Conservation (phyloP, 345 rosid genomes). For the Hibiscus tridactylites region DNA sequence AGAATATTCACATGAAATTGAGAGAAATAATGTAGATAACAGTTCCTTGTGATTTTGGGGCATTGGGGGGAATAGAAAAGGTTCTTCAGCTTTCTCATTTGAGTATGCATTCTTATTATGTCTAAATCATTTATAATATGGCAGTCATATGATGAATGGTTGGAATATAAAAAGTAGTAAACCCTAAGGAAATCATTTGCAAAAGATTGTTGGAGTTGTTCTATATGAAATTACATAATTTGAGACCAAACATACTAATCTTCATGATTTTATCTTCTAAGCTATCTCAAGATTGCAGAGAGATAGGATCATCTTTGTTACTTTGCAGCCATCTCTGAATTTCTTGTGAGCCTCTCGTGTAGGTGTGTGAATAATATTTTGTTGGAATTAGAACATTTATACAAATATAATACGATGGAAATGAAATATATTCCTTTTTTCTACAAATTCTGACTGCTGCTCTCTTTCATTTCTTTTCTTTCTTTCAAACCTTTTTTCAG, state of each 20-base stretch:
- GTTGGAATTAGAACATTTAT: too few species aligned
- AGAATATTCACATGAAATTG: not conserved
- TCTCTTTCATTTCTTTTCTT: not conserved
- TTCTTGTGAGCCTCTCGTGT: not conserved
- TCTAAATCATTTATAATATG: not conserved
- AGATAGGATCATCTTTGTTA: not conserved
- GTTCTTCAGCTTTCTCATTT: not conserved
- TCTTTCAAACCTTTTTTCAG: constrained; percentile 23
- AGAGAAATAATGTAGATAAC: not conserved
- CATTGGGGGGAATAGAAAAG: not conserved
- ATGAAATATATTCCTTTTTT: constrained; percentile 15
- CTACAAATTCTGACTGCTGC: constrained; percentile 33
- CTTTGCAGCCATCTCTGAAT: constrained; percentile 8
- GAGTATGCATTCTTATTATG: not conserved
- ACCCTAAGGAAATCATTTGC: not conserved
- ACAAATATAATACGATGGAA: too few species aligned
- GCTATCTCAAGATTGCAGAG: not conserved
- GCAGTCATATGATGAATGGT: not conserved
- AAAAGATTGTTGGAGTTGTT: not conserved
- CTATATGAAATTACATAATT: not conserved
- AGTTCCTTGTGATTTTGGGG: not conserved
- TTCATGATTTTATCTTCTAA: not conserved
- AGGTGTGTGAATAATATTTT: not conserved
- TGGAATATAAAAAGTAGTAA: not conserved
- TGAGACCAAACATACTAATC: not conserved